Evolutionary conservation across 495 filamentous ascomycete species (phyloP).

Genomic region (Penicillium verhagenii): DNA sequence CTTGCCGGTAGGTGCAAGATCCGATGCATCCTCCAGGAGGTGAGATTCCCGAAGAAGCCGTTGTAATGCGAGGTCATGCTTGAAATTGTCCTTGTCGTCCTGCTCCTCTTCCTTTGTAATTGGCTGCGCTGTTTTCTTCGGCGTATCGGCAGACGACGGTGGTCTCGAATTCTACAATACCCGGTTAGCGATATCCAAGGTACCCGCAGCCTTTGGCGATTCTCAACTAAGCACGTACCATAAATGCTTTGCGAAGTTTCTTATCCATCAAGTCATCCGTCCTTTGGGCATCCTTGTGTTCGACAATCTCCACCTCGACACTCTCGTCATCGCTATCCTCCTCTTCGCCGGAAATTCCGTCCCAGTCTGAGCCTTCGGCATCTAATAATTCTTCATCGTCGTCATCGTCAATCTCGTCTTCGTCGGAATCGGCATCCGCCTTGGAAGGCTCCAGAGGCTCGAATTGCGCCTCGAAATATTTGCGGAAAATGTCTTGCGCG

Average conservation of each 20-base stretch:
- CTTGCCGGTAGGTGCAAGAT: conserved; percentile 61
- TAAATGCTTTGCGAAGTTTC: conserved; percentile 72
- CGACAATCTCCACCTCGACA: conserved; percentile 59
- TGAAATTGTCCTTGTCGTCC: conserved; percentile 64
- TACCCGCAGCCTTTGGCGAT: too few species aligned
- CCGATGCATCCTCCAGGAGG: conserved; percentile 67
- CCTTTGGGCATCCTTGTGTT: conserved; percentile 50
- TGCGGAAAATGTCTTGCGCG: conserved; percentile 61
- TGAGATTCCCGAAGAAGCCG: conserved; percentile 89
- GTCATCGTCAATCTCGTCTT: conserved; percentile 20
- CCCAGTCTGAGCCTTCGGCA: conserved; percentile 54
- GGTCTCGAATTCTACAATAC: conserved; percentile 45
- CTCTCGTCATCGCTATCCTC: conserved; percentile 32
- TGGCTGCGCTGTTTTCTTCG: conserved; percentile 30
- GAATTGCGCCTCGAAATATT: conserved; percentile 86
- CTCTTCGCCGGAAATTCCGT: conserved; percentile 56
- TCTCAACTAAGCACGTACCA: conserved; percentile 53
- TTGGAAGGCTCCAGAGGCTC: conserved; percentile 55
- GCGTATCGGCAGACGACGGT: conserved; percentile 39
- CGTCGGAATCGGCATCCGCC: conserved; percentile 17
- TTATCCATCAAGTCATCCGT: conserved; percentile 51
- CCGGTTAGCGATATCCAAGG: conserved; percentile 21
- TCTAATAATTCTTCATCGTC: conserved; percentile 18
- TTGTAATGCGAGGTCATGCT: conserved; percentile 91
- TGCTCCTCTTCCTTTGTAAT: conserved; percentile 46